Evolutionary conservation across 441 rosid genomes (phyloP), one percentile per base, ranked within the genome.

Genomic region (Pelargonium fulgidum): DNA sequence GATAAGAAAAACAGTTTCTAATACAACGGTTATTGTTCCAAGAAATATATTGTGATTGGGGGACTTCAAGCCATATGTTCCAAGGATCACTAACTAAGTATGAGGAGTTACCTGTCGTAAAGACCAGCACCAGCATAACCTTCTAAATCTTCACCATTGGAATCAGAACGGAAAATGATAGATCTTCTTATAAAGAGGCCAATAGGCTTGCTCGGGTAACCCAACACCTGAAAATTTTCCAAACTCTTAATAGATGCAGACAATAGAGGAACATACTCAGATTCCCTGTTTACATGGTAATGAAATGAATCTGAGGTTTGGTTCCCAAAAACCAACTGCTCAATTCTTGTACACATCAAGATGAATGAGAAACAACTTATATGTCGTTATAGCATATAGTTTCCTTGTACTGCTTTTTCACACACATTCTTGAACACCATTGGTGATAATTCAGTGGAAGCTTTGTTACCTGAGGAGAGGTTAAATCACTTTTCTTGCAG

Each of bases 51-150:
- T 33, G 39, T 33, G 39, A 33, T 33, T 33, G 39, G 39, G 4
- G 39, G 39, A 33, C 39, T 33, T 33, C 39, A 33, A 33, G 39
- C 6, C 58, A n/a, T 48, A 13, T 50, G 14, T 50, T 50, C 58
- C 14, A 50, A 50, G 56, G n/a, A 12, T 2, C 17, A 50, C n/a
- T 14, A 12, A 5, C 14, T 7, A 50, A 50, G 16, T 50, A 17
- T 6, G 20, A 11, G 11, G 8, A 9, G 68, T 85, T 88, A 93
- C 99, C 99, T 93, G 73, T 93, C 99, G 58, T 93, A 93, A 74
- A 93, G 96, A 48, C 99, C 99, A 56, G 99, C 99, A 76, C 99
- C 99, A 45, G 99, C 99, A 82, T 93, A 93, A 48, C 99, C 99
- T 83, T 91, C 97, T 0, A 93, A 86, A 79, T 93, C 99, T 83